Evolutionary conservation across 805 yeast genomes (phyloP), one percentile per base, ranked within the genome.

Genomic region (Saccharomycopsis babjevae): DNA sequence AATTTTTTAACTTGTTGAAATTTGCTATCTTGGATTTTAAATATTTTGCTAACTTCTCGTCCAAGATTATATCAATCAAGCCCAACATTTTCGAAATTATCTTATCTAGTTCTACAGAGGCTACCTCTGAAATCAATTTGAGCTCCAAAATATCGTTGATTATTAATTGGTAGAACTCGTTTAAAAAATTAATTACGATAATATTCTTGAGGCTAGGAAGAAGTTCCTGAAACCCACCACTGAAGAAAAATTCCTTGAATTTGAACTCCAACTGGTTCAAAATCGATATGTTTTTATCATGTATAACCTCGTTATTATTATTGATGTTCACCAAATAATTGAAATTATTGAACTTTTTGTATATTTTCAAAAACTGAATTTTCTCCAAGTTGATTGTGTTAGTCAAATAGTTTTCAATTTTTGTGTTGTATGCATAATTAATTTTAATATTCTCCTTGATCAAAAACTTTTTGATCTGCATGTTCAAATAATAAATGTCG

Each of bases 211-310:
- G 40, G 16, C 54, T 56, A 11, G 30, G 57, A 8, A 62, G 38
- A 42, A 64, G 58, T 5, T 54, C 56, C 22, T 59, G 59, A 42
- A 64, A 64, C 13, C 64, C 56, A 8, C 63, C 56, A n/a, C 64
- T 50, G 40, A 63, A 63, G 43, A 64, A 64, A 36, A 64, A 62
- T 46, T 64, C 66, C 50, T 64, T 61, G 54, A 64, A 64, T 46
- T 64, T 64, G 42, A 64, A 64, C 42, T 64, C 66, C 15, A 64
- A 43, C 40, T 61, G 66, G 22, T 59, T 61, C 32, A 64, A 58
- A 18, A 64, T 57, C 2, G 58, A 34, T 16, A 30, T 20, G 40
- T 50, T 59, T 16, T 59, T 56, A 28, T 36, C 56, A 20, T 55
- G 32, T n/a, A 22, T n/a, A 13, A 46, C 8, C 38, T 39, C 39